phyloP scores from a whole-genome alignment of 768 basidiomycete genomes.

The Botryobasidium botryosum region DNA sequence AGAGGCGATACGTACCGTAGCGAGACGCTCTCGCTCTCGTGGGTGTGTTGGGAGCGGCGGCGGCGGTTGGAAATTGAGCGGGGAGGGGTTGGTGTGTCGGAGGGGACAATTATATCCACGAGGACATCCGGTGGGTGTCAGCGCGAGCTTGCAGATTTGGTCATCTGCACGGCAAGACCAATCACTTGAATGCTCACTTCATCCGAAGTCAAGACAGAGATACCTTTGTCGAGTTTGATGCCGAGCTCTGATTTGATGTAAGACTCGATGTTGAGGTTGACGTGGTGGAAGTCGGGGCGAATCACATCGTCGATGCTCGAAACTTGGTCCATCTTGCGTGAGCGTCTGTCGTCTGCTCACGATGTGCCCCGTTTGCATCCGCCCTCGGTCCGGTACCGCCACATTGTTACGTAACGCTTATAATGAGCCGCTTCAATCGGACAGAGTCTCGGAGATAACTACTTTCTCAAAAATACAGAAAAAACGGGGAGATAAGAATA shows the following conservation, averaged over 20 bases:
- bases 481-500: too few species aligned
- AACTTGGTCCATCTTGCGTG: too few species aligned
- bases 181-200: conserved; percentile 1
- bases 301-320: too few species aligned
- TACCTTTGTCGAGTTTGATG: conserved; percentile 85
- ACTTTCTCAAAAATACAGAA: too few species aligned
- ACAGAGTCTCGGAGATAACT: too few species aligned
- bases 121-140: conserved; percentile 74
- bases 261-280: conserved; percentile 65
- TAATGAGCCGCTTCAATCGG: too few species aligned
- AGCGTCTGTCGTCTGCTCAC: too few species aligned
- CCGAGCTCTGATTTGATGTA: conserved; percentile 70
- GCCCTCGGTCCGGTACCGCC: too few species aligned
- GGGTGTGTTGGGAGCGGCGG: conserved; percentile 66
- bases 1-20: conserved; percentile 9
- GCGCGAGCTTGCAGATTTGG: conserved; percentile 77
- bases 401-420: too few species aligned
- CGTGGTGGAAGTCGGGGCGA: conserved; percentile 86
- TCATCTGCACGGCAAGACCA: conserved; percentile 39
- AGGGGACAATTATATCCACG: conserved; percentile 82
- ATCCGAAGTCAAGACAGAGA: conserved; percentile 11
- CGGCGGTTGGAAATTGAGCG: conserved; percentile 78
- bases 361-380: too few species aligned
- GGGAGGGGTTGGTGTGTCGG: conserved; percentile 78
- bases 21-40: conserved; percentile 22